A percentile compares a stretch with the other conserved stretches of the same genome.
Evolutionary conservation across 208 protist species (phyloP).

Genomic region (Acanthamoeba sp.): DNA sequence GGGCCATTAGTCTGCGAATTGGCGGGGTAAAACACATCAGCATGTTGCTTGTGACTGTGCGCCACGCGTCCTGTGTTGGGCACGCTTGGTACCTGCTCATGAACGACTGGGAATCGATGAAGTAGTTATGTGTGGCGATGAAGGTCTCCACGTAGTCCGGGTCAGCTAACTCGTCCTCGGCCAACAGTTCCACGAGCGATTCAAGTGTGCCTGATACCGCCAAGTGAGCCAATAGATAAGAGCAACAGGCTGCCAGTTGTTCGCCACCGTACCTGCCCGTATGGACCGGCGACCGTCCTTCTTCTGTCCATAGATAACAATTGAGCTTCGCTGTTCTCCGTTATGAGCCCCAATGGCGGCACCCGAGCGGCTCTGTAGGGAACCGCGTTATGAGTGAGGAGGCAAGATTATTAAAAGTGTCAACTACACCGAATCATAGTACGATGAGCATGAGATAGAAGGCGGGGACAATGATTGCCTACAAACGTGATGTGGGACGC

Average conservation of each 20-base stretch:
- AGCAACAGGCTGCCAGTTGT: no score
- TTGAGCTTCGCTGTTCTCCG: conserved; percentile 42
- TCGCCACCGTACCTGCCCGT: conserved; percentile 1
- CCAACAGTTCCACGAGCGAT: conserved; percentile 67
- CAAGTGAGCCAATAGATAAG: neutral
- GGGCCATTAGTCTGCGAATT: conserved; percentile 27
- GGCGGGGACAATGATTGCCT: no score
- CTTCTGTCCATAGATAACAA: conserved; percentile 67
- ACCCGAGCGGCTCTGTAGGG: neutral
- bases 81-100: neutral
- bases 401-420: no score
- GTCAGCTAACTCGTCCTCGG: conserved; percentile 48
- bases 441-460: no score
- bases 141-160: conserved; percentile 74
- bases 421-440: no score
- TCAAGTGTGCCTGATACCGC: conserved; percentile 38
- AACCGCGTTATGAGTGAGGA: no score
- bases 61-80: neutral
- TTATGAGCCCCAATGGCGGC: neutral
- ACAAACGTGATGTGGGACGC: no score
- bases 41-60: no score
- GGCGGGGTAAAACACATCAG: neutral
- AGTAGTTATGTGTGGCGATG: conserved; percentile 72
- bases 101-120: conserved; percentile 72
- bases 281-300: conserved; percentile 50